Evolutionary conservation across 352 stramenopile species (phyloP).

Genomic region (Phytophthora pseudosyringae): DNA sequence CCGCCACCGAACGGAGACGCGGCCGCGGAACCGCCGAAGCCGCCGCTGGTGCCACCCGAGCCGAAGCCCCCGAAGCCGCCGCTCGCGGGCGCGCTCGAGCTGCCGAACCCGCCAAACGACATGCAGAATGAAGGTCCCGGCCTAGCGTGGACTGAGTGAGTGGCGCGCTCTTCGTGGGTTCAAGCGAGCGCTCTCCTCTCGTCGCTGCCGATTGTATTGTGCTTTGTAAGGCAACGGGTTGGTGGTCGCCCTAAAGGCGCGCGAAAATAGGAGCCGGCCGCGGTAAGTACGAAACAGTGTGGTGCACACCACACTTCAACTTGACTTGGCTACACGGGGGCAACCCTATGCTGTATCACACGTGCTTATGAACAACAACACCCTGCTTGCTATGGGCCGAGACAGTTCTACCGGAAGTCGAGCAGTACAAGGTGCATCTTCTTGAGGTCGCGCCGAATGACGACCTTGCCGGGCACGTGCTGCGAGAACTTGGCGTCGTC

Average conservation of each 20-base stretch:
- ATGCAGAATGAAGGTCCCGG: slow-evolving; percentile 40
- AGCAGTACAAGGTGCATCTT: slow-evolving; percentile 84
- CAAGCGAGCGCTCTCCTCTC: slow-evolving; percentile 12
- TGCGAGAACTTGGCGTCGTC: slow-evolving; percentile 74
- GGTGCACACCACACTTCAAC: slow-evolving; percentile 26
- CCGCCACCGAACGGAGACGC: slow-evolving; percentile 61
- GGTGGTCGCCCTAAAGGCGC: slow-evolving; percentile 10
- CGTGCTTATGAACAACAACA: not conserved
- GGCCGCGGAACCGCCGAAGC: slow-evolving; percentile 48
- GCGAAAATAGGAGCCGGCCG: slow-evolving; percentile 1
- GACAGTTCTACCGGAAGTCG: slow-evolving; percentile 48
- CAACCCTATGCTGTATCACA: not conserved
- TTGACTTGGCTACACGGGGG: not conserved
- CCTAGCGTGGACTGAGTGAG: slow-evolving; percentile 7
- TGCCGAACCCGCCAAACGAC: slow-evolving; percentile 64
- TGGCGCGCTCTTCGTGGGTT: not conserved
- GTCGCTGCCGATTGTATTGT: slow-evolving; percentile 31
- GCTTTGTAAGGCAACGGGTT: slow-evolving; percentile 29
- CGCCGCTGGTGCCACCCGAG: slow-evolving; percentile 32
- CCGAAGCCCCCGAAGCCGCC: slow-evolving; percentile 60
- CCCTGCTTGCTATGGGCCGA: not conserved
- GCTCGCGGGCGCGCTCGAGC: slow-evolving; percentile 41
- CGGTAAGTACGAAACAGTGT: slow-evolving; percentile 15
- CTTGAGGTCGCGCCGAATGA: slow-evolving; percentile 69
- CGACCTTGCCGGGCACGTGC: slow-evolving; percentile 61